Conservation (phyloP, 176 grass and related monocot genomes). For the Cymbopogon citratus region DNA sequence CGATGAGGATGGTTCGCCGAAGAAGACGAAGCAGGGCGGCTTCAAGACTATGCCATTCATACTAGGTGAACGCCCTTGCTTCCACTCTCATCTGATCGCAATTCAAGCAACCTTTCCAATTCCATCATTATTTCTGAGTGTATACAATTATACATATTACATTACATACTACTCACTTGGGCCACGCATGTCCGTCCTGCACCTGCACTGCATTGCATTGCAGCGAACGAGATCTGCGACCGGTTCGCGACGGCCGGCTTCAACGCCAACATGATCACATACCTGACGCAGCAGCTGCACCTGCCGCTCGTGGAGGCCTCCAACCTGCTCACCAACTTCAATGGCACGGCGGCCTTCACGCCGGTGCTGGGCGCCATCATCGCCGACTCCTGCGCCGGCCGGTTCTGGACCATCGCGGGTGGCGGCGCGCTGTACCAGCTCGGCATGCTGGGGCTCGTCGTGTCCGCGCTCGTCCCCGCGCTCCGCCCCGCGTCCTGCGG, state of each 20-base stretch:
- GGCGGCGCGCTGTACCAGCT: conserved; percentile 39
- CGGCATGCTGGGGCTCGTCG: conserved; percentile 53
- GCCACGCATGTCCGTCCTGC: not conserved
- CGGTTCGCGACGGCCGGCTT: conserved; percentile 50
- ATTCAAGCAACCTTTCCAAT: not conserved
- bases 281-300: conserved; percentile 58
- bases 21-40: conserved; percentile 48
- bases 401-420: conserved; percentile 58
- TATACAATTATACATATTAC: not conserved
- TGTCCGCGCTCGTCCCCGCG: conserved; percentile 28
- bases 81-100: not conserved
- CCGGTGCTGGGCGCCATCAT: conserved; percentile 57
- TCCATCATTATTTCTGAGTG: not conserved
- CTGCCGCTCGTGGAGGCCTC: conserved; percentile 54
- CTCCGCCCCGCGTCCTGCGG: conserved; percentile 30
- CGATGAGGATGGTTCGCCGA: conserved; percentile 39
- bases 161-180: not conserved
- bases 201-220: not conserved
- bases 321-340: conserved; percentile 46
- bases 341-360: conserved; percentile 44
- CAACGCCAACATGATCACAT: conserved; percentile 58
- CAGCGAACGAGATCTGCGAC: conserved; percentile 58
- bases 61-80: conserved; percentile 26
- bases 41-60: conserved; percentile 78
- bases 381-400: conserved; percentile 74